Conservation (phyloP, 106 monocot species). For the Platanthera guangdongensis region DNA sequence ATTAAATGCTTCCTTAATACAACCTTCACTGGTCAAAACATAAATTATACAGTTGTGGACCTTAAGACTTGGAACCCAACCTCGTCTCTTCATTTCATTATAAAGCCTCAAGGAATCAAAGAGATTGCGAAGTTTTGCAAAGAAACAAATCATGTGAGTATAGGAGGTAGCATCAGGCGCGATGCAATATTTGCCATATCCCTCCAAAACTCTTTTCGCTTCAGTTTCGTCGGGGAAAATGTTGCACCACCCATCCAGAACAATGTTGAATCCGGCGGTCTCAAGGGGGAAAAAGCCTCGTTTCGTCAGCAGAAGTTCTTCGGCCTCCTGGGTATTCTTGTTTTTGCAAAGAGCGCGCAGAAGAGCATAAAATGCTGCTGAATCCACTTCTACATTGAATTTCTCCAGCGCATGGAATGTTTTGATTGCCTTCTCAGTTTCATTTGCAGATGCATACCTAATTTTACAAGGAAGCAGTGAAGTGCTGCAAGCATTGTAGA, state of each 20-base stretch:
- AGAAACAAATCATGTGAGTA: slow-evolving; percentile 62
- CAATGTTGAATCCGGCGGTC: slow-evolving; percentile 70
- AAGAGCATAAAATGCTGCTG: slow-evolving; percentile 45
- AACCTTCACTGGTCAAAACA: slow-evolving; percentile 58
- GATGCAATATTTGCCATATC: slow-evolving; percentile 84
- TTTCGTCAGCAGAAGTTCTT: slow-evolving; percentile 56
- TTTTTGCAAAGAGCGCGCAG: slow-evolving; percentile 68
- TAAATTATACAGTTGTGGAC: slow-evolving; percentile 73
- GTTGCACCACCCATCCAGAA: slow-evolving; percentile 75
- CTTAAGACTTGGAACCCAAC: slow-evolving; percentile 40
- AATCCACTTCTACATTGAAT: slow-evolving; percentile 59
- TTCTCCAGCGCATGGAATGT: slow-evolving; percentile 70
- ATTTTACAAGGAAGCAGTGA: not conserved
- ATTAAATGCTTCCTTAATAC: slow-evolving; percentile 49
- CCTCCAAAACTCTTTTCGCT: slow-evolving; percentile 91
- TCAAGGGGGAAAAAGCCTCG: slow-evolving; percentile 55
- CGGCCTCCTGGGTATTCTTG: slow-evolving; percentile 78
- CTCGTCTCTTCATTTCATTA: slow-evolving; percentile 87
- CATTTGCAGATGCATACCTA: slow-evolving; percentile 74
- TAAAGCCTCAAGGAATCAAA: slow-evolving; percentile 74
- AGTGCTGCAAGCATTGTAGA: too few species aligned
- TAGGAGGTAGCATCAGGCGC: slow-evolving; percentile 67
- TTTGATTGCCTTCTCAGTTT: slow-evolving; percentile 56
- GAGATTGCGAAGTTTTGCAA: slow-evolving; percentile 65
- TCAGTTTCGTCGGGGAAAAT: slow-evolving; percentile 48